Percentiles rank a stretch among this genome's conserved stretches.
Evolutionary conservation across 208 protist species (phyloP).

Genomic region (Herpetomonas muscarum): DNA sequence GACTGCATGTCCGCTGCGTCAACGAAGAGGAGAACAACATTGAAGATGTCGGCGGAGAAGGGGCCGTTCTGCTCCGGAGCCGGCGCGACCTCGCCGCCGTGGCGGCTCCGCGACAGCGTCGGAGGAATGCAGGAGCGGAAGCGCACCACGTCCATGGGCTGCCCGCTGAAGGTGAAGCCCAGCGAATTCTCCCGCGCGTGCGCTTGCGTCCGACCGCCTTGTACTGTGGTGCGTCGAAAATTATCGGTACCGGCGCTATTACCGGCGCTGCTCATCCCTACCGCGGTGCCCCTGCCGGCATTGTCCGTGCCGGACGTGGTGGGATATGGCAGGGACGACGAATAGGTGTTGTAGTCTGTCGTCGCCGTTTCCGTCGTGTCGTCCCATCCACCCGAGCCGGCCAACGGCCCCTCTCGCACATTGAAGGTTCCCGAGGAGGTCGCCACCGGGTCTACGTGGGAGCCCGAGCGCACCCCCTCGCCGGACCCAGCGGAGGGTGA

Average conservation of each 20-base stretch:
- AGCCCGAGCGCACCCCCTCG: too few species aligned
- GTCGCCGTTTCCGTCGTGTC: not conserved
- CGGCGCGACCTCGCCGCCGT: constrained; percentile 4
- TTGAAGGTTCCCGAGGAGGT: not conserved
- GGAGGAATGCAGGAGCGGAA: constrained; percentile 78
- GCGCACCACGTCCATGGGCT: constrained; percentile 55
- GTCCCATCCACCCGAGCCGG: not conserved
- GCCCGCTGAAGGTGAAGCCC: constrained; percentile 63
- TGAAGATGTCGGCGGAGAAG: constrained; percentile 68
- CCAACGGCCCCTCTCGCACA: too few species aligned
- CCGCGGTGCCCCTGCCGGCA: not conserved
- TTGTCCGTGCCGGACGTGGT: not conserved
- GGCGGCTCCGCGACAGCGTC: constrained; percentile 13
- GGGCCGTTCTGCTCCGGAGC: constrained; percentile 58
- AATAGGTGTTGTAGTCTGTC: not conserved
- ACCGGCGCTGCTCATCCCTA: not conserved
- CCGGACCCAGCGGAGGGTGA: too few species aligned
- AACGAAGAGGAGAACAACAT: constrained; percentile 69
- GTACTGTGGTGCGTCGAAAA: too few species aligned
- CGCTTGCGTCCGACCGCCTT: too few species aligned
- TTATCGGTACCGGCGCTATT: too few species aligned
- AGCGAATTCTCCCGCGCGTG: constrained; percentile 29
- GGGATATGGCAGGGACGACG: not conserved
- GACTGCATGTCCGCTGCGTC: constrained; percentile 38
- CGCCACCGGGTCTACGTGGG: not conserved